Evolutionary conservation across 164 flowering plant genomes (phyloP), one percentile per base, ranked within the genome.

Genomic region (Houttuynia cordata): DNA sequence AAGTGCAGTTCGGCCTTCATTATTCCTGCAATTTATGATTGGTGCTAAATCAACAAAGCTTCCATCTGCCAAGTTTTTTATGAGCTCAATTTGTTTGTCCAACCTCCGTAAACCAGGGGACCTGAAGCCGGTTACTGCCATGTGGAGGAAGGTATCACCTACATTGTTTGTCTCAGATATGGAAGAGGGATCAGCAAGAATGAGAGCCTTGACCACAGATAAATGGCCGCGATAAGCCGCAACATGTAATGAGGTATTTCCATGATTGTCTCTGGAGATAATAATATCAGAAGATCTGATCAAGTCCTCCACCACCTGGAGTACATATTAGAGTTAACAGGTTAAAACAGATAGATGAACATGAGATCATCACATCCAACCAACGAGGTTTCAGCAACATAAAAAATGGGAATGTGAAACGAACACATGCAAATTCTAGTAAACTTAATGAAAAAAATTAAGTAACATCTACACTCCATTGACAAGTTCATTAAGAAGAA

Each of bases 81-180:
- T 74, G 61, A 92, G 90, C 68, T 83, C 85, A 40, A 81, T 77
- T 64, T 87, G 98, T 24, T 65, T 70, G 74, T 92, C 96, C 62
- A 87, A 65, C 68, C 93, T 70, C 14, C 80, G 80, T 68, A 92
- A 92, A 8, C 93, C 87, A 41, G 90, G 91, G 56, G 80, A 70
- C 24, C 80, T 68, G 62, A 89, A 92, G 39, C 98, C 93, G 52
- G 96, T 75, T 30, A 92, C 87, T 10, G 87, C 96, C 85, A 83
- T 74, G 59, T 89, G 98, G 58, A 92, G 83, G 68, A 89, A 85
- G 50, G 96, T 86, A 59, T 89, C 90, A 5, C 98, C 96, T 45
- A 67, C 63, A 24, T 78, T 73, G 80, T 92, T 92, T 20, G 73
- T 67, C 10, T 72, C 1, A 39, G 77, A 59, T 14, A 71, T 23